Evolutionary conservation across 768 basidiomycete species (phyloP), one percentile per base, ranked within the genome.

Genomic region (Naganishia antarctica): DNA sequence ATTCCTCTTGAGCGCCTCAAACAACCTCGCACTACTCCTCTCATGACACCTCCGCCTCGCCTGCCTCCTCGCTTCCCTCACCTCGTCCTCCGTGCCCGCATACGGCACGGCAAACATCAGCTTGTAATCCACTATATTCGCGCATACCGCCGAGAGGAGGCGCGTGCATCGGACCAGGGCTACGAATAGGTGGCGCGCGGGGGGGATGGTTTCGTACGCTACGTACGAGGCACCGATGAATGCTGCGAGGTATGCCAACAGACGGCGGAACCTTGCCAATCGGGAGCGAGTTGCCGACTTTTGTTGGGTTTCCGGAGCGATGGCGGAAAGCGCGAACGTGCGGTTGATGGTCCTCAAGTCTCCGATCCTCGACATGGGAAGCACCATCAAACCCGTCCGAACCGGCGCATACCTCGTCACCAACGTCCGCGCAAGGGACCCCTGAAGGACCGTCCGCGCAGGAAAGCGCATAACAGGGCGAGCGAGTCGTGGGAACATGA

Each of bases 1-100:
- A 70, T 97, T 96, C 6, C 85, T 86, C 59, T 92, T 81, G 47
- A 98, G 80, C n/a, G 91, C 90, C 66, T 82, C 83, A 67, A 93
- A 79, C 43, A 96, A 84, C 63, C 91, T 81, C 61, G 80, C 74
- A 7, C 91, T 91, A 73, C 90, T 92, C 48, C 91, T 83, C 53
- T 78, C 82, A 79, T 99, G 94, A 76, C 91, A 94, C 32, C 84
- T 79, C 15, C 78, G 78, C 88, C 85, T 4, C 84, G 87, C 66
- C 59, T 65, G 79, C 68, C 79, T 89, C 88, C 80, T 90, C 87
- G 74, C 88, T 86, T 58, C 88, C 80, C 63, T 73, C 51, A 73
- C 63, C 57, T 71, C 73, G 75, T 47, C 87, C 44, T 68, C 44
- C 4, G 68, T 64, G 37, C 53, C 50, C 5, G 57, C 58, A 26